Evolutionary conservation across 768 basidiomycete genomes (phyloP).

Genomic region (Mycena polygramma): DNA sequence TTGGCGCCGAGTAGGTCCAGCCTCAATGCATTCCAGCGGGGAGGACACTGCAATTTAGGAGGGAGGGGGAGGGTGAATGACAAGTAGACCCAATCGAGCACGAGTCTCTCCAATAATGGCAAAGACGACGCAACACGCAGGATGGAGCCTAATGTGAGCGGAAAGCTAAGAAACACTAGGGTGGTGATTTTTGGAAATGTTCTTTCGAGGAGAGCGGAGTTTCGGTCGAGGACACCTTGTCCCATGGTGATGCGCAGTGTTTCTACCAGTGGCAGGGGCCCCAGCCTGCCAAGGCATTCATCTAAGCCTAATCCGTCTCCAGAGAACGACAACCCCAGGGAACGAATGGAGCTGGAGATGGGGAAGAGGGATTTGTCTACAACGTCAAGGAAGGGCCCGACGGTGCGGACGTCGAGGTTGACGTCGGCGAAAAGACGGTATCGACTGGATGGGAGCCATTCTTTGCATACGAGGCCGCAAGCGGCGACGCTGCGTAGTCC

Average conservation of each 20-base stretch:
- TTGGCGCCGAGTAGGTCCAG: not conserved
- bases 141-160: not conserved
- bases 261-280: constrained; percentile 7
- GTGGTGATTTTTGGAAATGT: not conserved
- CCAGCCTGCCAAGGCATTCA: not conserved
- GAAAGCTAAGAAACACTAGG: not conserved
- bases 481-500: not conserved
- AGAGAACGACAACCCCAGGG: not conserved
- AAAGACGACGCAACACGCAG: not conserved
- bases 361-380: constrained; percentile 5
- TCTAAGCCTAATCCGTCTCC: not conserved
- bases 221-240: not conserved
- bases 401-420: constrained; percentile 16
- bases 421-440: constrained; percentile 29
- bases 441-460: constrained; percentile 29
- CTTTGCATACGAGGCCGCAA: constrained; percentile 5
- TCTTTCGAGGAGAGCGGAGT: not conserved
- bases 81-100: constrained; percentile 9
- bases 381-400: constrained; percentile 9
- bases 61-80: not conserved
- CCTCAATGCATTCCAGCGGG: not conserved
- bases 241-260: constrained; percentile 9
- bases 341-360: constrained; percentile 15
- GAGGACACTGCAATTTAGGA: not conserved
- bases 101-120: constrained; percentile 1